Evolutionary conservation across 768 basidiomycete genomes (phyloP).

Genomic region (Russula lepida): DNA sequence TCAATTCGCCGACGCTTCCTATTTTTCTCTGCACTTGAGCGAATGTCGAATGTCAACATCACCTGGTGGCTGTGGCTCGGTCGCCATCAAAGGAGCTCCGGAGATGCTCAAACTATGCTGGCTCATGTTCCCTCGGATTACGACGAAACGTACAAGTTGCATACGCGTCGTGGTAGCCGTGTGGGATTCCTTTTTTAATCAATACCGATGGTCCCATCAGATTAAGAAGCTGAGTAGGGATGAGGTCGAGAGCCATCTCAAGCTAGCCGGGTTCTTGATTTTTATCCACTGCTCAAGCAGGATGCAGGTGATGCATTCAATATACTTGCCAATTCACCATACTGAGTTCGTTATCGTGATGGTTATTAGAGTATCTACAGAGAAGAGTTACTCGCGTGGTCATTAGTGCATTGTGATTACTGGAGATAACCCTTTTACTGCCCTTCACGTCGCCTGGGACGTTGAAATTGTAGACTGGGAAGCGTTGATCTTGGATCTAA

Average conservation of each 20-base stretch:
- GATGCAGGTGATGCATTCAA: conserved; percentile 87
- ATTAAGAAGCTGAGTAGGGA: conserved; percentile 85
- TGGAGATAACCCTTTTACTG: conserved; percentile 96
- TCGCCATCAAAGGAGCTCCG: conserved; percentile 91
- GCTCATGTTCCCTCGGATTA: conserved; percentile 63
- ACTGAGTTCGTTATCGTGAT: conserved; percentile 57
- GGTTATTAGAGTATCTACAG: conserved; percentile 6
- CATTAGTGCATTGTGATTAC: conserved; percentile 96
- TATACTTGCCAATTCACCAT: conserved; percentile 93
- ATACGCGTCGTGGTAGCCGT: conserved; percentile 85
- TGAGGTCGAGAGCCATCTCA: conserved; percentile 65
- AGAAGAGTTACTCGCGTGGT: conserved; percentile 10
- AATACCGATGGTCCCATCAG: conserved; percentile 31
- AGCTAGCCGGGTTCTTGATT: conserved; percentile 93
- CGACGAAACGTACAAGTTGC: conserved; percentile 93
- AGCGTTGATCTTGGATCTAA: conserved; percentile 83
- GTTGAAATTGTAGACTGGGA: conserved; percentile 98
- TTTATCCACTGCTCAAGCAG: conserved; percentile 94
- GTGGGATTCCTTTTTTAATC: conserved; percentile 46
- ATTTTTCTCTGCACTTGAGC: conserved; percentile 93
- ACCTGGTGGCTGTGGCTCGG: conserved; percentile 49
- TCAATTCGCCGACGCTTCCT: conserved; percentile 88
- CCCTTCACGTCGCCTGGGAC: conserved; percentile 89
- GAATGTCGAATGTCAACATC: conserved; percentile 86
- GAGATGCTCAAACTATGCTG: conserved; percentile 94